Percentiles rank a stretch among this genome's conserved stretches.
These are phyloP conservation scores for Ajuga reptans DNA, from an alignment of 305 asterid species.

Conservation along the genomic window DNA sequence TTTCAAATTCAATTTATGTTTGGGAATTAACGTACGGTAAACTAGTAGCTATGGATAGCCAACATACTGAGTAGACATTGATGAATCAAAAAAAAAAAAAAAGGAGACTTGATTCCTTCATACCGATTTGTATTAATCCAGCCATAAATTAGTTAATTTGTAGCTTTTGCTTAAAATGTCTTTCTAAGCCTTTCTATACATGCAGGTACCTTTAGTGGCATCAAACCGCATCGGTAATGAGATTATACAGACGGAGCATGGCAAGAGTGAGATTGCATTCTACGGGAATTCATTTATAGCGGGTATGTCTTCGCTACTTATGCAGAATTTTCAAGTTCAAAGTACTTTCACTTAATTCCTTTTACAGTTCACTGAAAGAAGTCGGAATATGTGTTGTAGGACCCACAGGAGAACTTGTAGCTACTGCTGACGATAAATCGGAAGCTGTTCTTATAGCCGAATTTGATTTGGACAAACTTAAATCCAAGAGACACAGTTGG, in stretches of 20 bases:
- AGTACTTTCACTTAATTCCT: background rate
- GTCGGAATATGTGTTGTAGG: constrained; percentile 35
- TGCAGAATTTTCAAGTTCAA: background rate
- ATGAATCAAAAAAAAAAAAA: background rate
- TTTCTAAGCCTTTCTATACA: background rate
- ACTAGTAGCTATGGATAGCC: background rate
- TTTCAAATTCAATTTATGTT: background rate
- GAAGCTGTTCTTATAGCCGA: constrained; percentile 74
- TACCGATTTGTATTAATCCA: background rate
- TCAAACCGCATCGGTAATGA: constrained; percentile 93
- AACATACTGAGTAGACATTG: background rate
- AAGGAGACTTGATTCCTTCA: background rate
- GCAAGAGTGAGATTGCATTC: constrained; percentile 76
- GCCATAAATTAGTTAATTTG: background rate
- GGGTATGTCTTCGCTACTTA: constrained; percentile 36
- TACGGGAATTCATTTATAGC: constrained; percentile 90
- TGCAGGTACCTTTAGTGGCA: constrained; percentile 84
- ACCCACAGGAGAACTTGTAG: constrained; percentile 78
- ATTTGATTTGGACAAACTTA: constrained; percentile 70
- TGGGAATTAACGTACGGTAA: background rate
- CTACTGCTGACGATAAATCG: constrained; percentile 64
- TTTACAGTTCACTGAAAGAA: background rate
- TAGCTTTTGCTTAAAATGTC: background rate
- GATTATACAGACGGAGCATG: constrained; percentile 75
- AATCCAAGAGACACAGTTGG: constrained; percentile 78